Base-by-base conservation (phyloP, 371 early-diverging fungal species). In the Rhizopus sp. region DNA sequence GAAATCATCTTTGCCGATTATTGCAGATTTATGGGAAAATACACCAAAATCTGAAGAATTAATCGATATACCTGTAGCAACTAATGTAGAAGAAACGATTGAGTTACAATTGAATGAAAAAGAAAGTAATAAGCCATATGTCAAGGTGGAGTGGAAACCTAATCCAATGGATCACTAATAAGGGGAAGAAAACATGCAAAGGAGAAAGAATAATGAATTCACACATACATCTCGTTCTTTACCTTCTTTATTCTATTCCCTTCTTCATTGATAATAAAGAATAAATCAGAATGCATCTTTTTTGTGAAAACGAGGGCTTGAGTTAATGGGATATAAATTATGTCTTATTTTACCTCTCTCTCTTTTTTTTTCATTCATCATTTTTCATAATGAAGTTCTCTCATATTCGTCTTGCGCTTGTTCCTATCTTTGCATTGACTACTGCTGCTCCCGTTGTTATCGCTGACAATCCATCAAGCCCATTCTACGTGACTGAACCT, bases 401-500 rank as follows among this genome's bases (percentile, higher is more conserved):
- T 31, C 32, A 13, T 32, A 30, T 48, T 41, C 41, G 3, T 41
- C 16, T 41, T 41, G 12, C 12, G 3, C 32, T 13, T 32, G 32
- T 13, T 8, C 48, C 13, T 31, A 31, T 13, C 32, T 48, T 48
- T 48, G 17, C 48, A 16, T 30, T 52, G 52, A 32, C 16, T 17
- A 10, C 40, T 23, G 17, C 52, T 17, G 39, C 33, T 39, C 40
- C 37, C 29, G 16, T 52, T 7, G 23, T 16, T 12, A 37, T 12
- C 39, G 12, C 23, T 49, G 38, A 40, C 32, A 33, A 35, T 45
- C 32, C 23, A 10, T 31, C 7, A 23, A 6, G 8, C 0, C 29
- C n/a, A 23, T 53, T 53, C 31, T 41, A 40, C n/a, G 31, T 40
- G 9, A 40, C 40, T 31, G 30, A 37, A 10, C 53, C 53, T 41